Percentiles rank a stretch among this genome's conserved stretches.
Conservation (phyloP, 352 stramenopile genomes). For the Lagenidium giganteum region DNA sequence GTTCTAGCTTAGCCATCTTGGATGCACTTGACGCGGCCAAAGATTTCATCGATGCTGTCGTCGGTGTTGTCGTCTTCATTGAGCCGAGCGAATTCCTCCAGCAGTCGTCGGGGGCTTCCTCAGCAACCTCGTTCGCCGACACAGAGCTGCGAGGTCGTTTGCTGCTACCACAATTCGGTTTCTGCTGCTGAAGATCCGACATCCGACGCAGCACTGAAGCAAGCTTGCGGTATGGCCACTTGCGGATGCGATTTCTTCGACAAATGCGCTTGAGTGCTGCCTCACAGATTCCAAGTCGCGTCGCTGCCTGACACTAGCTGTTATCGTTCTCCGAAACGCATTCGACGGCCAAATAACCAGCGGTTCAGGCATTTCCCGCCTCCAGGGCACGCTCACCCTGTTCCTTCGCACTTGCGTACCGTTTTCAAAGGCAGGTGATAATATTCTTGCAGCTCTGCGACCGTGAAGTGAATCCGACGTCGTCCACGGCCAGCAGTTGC, state of each 20-base stretch:
- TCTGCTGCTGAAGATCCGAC: constrained; percentile 18
- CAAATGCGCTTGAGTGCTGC: constrained; percentile 82
- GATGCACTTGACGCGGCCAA: no score
- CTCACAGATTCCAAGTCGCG: constrained; percentile 57
- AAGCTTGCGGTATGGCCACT: constrained; percentile 71
- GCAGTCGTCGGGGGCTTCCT: no score
- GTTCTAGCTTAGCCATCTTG: no score
- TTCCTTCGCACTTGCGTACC: constrained; percentile 19
- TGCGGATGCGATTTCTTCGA: constrained; percentile 57
- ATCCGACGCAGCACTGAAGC: constrained; percentile 56
- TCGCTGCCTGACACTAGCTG: constrained; percentile 39
- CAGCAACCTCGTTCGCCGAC: no score
- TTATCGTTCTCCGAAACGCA: not conserved
- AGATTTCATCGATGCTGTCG: no score
- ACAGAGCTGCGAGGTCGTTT: no score
- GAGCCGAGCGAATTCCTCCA: no score
- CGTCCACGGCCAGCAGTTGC: no score
- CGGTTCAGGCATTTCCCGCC: not conserved
- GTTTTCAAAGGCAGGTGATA: constrained; percentile 73
- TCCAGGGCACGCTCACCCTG: constrained; percentile 1
- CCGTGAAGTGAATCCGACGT: constrained; percentile 44
- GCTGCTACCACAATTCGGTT: no score
- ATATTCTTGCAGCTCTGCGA: constrained; percentile 49
- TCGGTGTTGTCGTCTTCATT: no score
- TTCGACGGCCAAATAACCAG: no score